These are phyloP conservation scores for Sugiyamaella floridensis DNA, from an alignment of 805 yeast genomes.

Conservation along the genomic window DNA sequence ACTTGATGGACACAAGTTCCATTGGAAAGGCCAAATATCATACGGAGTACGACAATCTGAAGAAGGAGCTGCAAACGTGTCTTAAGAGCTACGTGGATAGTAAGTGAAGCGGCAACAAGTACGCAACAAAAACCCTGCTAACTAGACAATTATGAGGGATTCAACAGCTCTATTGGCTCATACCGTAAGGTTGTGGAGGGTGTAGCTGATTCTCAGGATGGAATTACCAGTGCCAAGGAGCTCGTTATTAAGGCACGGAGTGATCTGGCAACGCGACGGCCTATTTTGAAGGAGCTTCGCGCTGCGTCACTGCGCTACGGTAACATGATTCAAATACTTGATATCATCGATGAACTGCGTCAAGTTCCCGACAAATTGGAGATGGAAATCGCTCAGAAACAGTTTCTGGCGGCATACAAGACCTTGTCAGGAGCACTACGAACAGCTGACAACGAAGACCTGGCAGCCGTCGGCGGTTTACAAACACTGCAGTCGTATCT, in stretches of 20 bases:
- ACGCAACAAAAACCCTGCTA: not conserved
- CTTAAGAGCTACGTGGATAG: conserved; percentile 66
- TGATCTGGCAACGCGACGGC: conserved; percentile 48
- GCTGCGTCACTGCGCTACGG: conserved; percentile 54
- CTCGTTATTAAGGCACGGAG: conserved; percentile 43
- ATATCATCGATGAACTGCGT: conserved; percentile 55
- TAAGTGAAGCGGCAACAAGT: conserved; percentile 11
- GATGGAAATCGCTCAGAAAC: conserved; percentile 56
- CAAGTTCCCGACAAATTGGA: conserved; percentile 60
- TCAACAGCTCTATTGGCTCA: conserved; percentile 79
- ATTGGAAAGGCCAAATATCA: conserved; percentile 80
- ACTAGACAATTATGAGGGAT: conserved; percentile 55
- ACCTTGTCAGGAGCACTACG: conserved; percentile 41
- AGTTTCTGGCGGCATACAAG: conserved; percentile 58
- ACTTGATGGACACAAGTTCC: conserved; percentile 76
- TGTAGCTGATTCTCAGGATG: conserved; percentile 58
- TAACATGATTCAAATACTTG: conserved; percentile 64
- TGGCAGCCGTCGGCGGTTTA: conserved; percentile 27
- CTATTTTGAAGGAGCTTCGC: conserved; percentile 56
- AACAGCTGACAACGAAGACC: conserved; percentile 26
- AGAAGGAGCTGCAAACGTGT: conserved; percentile 47
- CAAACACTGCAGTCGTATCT: conserved; percentile 28
- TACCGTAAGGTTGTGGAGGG: conserved; percentile 64
- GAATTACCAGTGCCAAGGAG: conserved; percentile 42
- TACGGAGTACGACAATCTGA: conserved; percentile 58